Evolutionary conservation across 768 basidiomycete genomes (phyloP).

Genomic region (Gyrodon lividus): DNA sequence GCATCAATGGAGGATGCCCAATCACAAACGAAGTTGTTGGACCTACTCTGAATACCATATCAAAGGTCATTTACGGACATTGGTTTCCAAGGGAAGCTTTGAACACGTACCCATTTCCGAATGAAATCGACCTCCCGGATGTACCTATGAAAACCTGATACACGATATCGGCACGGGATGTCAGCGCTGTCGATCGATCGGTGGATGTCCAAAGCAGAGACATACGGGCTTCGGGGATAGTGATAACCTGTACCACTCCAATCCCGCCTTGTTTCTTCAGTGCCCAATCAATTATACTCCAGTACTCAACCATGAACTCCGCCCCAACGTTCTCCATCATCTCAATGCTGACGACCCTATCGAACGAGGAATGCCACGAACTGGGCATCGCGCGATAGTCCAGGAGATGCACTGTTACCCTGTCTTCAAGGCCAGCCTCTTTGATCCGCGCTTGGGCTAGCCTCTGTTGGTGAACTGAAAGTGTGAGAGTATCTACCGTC

Average conservation of each 20-base stretch:
- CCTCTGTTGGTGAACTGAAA: slow-evolving; percentile 62
- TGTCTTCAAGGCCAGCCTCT: slow-evolving; percentile 47
- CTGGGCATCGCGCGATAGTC: slow-evolving; percentile 66
- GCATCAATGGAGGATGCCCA: neutral
- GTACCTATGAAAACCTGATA: slow-evolving; percentile 52
- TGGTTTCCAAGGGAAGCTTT: neutral
- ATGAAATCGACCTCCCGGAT: slow-evolving; percentile 70
- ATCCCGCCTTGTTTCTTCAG: slow-evolving; percentile 56
- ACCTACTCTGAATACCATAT: slow-evolving; percentile 9
- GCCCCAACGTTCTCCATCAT: slow-evolving; percentile 76
- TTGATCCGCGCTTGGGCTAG: slow-evolving; percentile 57
- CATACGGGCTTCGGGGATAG: slow-evolving; percentile 68
- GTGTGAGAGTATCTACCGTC: slow-evolving; percentile 68
- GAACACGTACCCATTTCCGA: slow-evolving; percentile 62
- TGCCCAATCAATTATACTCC: slow-evolving; percentile 63
- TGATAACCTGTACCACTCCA: slow-evolving; percentile 74
- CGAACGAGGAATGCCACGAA: slow-evolving; percentile 64
- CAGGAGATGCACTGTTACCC: slow-evolving; percentile 69
- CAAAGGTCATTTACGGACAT: neutral
- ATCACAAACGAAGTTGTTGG: neutral
- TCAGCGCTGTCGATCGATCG: too few relatives aligned
- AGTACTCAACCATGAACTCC: slow-evolving; percentile 66
- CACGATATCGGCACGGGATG: neutral
- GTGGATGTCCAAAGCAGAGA: slow-evolving; percentile 18
- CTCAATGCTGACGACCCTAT: slow-evolving; percentile 70